These are phyloP conservation scores for Taphrina wiesneri DNA, from an alignment of 1,139 yeast genomes.

Conservation along the genomic window DNA sequence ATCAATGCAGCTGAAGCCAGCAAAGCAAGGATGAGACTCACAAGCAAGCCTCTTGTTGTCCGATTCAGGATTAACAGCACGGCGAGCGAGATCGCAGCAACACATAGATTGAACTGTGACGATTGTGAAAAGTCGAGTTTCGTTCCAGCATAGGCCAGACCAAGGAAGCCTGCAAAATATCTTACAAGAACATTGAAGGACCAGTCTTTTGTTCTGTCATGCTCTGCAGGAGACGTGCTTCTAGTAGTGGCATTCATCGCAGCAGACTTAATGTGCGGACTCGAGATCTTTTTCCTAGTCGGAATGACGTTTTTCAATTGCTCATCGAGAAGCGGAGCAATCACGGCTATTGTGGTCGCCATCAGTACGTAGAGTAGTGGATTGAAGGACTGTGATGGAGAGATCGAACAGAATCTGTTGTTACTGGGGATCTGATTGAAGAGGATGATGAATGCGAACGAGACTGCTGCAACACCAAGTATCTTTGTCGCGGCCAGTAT, in stretches of 20 bases:
- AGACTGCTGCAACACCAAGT: background rate
- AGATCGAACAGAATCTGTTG: conserved; percentile 14
- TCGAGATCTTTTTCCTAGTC: background rate
- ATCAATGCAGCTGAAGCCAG: background rate
- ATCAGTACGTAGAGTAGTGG: conserved; percentile 4
- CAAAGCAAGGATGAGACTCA: background rate
- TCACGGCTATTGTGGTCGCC: conserved; percentile 1
- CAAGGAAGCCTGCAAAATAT: conserved; percentile 30
- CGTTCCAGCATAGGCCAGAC: conserved; percentile 26
- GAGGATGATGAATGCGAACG: conserved; percentile 22
- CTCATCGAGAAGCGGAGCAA: conserved; percentile 7
- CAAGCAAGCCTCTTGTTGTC: conserved; percentile 1
- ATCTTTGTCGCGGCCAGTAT: background rate
- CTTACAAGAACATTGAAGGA: conserved; percentile 8
- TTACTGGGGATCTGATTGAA: conserved; percentile 22
- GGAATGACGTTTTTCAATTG: background rate
- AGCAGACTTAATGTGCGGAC: background rate
- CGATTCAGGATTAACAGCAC: background rate
- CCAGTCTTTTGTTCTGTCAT: background rate
- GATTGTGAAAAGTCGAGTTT: conserved; percentile 26
- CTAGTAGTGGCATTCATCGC: background rate
- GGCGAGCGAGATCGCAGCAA: conserved; percentile 6
- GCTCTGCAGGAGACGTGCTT: background rate
- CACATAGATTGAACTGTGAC: conserved; percentile 24
- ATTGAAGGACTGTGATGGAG: background rate